Evolutionary conservation across 164 flowering plant genomes (phyloP).

Genomic region (Saururus chinensis): DNA sequence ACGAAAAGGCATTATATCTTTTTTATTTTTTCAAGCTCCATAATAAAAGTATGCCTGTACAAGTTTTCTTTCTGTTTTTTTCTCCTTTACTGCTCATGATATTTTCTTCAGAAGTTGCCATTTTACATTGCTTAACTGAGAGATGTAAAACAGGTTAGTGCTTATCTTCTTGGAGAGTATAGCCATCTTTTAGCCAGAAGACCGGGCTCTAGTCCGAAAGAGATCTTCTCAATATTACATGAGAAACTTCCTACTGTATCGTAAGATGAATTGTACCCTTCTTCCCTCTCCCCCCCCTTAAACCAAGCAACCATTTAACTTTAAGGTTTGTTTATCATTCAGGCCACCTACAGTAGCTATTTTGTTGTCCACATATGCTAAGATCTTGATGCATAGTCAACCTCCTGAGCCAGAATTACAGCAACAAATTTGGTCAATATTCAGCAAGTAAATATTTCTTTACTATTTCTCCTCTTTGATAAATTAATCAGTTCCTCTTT

Average conservation of each 20-base stretch:
- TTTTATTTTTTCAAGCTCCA: no score
- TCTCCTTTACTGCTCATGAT: background rate
- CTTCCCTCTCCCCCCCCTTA: background rate
- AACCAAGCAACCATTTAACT: background rate
- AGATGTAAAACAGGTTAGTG: constrained; percentile 57
- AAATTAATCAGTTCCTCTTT: background rate
- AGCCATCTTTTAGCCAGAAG: constrained; percentile 87
- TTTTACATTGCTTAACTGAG: background rate
- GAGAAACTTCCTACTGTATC: constrained; percentile 97
- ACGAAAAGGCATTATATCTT: no score
- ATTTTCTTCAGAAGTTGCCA: background rate
- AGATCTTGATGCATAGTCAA: constrained; percentile 91
- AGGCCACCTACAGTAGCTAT: constrained; percentile 82
- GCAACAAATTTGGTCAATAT: constrained; percentile 77
- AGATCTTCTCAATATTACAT: constrained; percentile 69
- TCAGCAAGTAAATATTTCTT: constrained; percentile 51
- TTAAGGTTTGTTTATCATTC: constrained; percentile 9
- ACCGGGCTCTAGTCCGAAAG: constrained; percentile 97
- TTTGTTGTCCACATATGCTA: constrained; percentile 94
- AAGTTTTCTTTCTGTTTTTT: no score
- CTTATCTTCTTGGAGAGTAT: constrained; percentile 93
- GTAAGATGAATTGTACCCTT: constrained; percentile 38
- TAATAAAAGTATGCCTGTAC: no score
- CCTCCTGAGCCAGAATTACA: constrained; percentile 88
- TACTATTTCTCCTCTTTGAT: background rate